Evolutionary conservation across 2,329 filamentous ascomycete species (phyloP), one percentile per base, ranked within the genome.

Genomic region (Alternaria sp.): DNA sequence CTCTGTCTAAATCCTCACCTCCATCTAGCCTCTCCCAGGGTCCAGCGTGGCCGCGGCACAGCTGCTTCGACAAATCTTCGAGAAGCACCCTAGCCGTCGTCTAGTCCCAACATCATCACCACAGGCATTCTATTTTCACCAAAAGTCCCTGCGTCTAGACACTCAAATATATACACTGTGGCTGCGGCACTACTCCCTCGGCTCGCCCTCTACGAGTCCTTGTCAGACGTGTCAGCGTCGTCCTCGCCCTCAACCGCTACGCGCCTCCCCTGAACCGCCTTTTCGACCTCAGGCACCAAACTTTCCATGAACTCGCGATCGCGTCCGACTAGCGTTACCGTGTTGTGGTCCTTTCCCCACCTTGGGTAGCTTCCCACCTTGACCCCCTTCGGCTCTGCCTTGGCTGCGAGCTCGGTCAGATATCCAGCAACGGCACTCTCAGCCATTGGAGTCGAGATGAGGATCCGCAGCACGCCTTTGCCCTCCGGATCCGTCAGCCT

Each of bases 281-380:
- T 82, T 76, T 92, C 88, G 4, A 97, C 92, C 77, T 97, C 93
- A 0, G 86, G 81, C 13, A 96, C 87, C 65, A 97, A 80, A 54
- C 88, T 89, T 77, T 97, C 93, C 76, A 98, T 86, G 71, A 88
- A 95, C 23, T 87, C 89, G 69, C 86, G 84, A 76, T 97, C 91
- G 68, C 88, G 89, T 15, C 85, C 89, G 15, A 97, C 94, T 57
- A 99, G 83, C 11, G 95, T 97, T 51, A 98, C 93, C 0, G 93
- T 96, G 80, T 98, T 98, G 67, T 86, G 86, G 73, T 89, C 88
- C 85, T 93, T 95, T 6, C 91, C 93, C 93, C 94, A 97, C 59
- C 93, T 85, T 36, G 96, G 96, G 81, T 99, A 98, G 80, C 93
- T 97, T 50, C 96, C 96, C 15, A 98, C 93, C 82, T 98, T 98